These are phyloP conservation scores for Leishmania tropica DNA, from an alignment of 208 protist genomes.

Conservation along the genomic window DNA sequence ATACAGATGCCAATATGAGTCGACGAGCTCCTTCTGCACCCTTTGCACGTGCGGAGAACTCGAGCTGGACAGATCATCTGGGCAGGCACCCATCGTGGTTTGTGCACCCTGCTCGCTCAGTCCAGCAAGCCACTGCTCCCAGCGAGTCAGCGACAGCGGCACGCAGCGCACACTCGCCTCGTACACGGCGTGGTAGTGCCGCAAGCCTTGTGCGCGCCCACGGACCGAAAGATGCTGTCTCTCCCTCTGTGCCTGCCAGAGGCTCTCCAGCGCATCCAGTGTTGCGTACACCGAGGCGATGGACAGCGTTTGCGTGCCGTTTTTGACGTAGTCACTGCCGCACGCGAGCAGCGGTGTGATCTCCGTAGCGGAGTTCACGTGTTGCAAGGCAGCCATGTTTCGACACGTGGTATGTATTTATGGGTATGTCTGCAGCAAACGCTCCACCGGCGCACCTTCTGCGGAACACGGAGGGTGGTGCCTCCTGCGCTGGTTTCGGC, in stretches of 20 bases:
- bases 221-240: neutral
- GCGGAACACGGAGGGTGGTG: neutral
- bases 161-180: constrained; percentile 27
- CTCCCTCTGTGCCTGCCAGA: constrained; percentile 1
- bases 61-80: neutral
- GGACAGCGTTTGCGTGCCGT: constrained; percentile 24
- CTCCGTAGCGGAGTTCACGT: constrained; percentile 12
- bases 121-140: constrained; percentile 44
- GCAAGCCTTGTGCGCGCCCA: constrained; percentile 15
- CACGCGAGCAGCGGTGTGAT: constrained; percentile 18
- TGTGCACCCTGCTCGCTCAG: neutral
- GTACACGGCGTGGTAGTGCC: constrained; percentile 52
- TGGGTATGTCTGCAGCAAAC: neutral
- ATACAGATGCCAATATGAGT: constrained; percentile 20
- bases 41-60: constrained; percentile 1
- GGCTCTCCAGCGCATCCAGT: constrained; percentile 25
- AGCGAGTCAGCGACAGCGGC: constrained; percentile 29
- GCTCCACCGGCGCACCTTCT: neutral
- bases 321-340: constrained; percentile 19
- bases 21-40: constrained; percentile 7
- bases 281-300: constrained; percentile 6
- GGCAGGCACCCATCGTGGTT: neutral
- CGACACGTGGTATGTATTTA: neutral
- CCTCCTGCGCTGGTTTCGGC: neutral
- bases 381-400: constrained; percentile 22